Conservation (phyloP, 192 early-diverging fungal species). For the Gryganskiella cystojenkinii region DNA sequence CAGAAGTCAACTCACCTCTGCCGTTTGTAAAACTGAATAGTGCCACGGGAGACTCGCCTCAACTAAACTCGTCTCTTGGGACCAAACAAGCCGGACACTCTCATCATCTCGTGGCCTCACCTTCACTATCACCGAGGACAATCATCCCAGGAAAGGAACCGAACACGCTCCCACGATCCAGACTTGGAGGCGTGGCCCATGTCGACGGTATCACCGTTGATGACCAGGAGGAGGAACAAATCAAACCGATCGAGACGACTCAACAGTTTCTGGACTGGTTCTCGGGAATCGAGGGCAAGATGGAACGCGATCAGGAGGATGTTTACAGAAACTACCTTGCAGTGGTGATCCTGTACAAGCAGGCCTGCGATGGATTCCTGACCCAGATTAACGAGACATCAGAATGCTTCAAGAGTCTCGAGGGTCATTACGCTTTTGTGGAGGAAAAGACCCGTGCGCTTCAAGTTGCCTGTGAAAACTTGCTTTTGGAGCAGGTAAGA, state of each 20-base stretch:
- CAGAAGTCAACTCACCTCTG: conserved; percentile 18
- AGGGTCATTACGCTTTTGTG: conserved; percentile 81
- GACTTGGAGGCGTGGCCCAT: conserved; percentile 23
- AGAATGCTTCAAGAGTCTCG: conserved; percentile 70
- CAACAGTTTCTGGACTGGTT: conserved; percentile 98
- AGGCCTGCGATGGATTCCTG: conserved; percentile 76
- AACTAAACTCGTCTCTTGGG: neutral
- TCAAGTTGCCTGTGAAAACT: conserved; percentile 81
- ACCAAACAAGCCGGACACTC: conserved; percentile 14
- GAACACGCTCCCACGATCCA: conserved; percentile 20
- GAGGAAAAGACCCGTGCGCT: conserved; percentile 80
- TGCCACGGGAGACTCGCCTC: conserved; percentile 1
- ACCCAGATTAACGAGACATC: conserved; percentile 64
- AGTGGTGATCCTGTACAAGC: conserved; percentile 65
- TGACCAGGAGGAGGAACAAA: conserved; percentile 47
- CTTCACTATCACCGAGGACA: conserved; percentile 39
- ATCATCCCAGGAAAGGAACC: conserved; percentile 31
- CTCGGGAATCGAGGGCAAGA: conserved; percentile 77
- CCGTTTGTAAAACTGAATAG: conserved; percentile 6
- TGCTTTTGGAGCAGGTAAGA: conserved; percentile 73
- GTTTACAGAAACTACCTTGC: conserved; percentile 77
- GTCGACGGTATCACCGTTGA: conserved; percentile 18
- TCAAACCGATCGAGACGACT: conserved; percentile 82
- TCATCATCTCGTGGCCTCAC: conserved; percentile 16
- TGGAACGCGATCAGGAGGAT: conserved; percentile 91